Evolutionary conservation across 1,284 basidiomycete genomes (phyloP), one percentile per base, ranked within the genome.

Genomic region (Fistulinella staudtii): DNA sequence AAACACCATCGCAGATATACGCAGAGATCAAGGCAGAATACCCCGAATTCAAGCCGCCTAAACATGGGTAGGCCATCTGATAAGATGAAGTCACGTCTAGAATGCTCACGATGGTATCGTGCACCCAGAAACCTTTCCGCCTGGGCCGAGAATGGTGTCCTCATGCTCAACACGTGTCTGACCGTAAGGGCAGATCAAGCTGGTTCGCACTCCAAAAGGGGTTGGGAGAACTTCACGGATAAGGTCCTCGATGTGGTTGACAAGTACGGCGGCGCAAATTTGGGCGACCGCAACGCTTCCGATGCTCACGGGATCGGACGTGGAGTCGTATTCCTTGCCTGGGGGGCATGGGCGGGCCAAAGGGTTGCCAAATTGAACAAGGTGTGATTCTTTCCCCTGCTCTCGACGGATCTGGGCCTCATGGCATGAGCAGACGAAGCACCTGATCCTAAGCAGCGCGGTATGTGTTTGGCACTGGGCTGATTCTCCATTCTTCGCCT

Each of bases 121-220:
- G 28, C 46, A 51, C 39, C 36, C 40, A 51, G 93, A 46, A 89
- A 92, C 63, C 73, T 98, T 35, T 80, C 80, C 9, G 69, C 76
- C 18, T 94, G 92, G 89, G 92, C 93, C 1, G 75, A 81, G 50
- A 85, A 88, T 52, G 94, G 94, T 30, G 93, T 98, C 27, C 73
- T 98, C 39, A 77, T 97, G 60, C 78, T 98, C 41, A 98, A 98
- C 69, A 89, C 93, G 3, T 89, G 85, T 50, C 74, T 98, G 25
- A 94, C 92, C 1, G 92, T 95, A 23, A 77, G 79, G 45, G 85
- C 86, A 2, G 75, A 77, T 47, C 59, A 79, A 48, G 82, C 93
- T 3, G 88, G 80, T 29, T 93, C 92, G 38, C 94, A 98, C 65
- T 79, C 85, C 28, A 78, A 79, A 52, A 81, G 77, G 61, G 94